Evolutionary conservation across 2,329 filamentous ascomycete genomes (phyloP), one percentile per base, ranked within the genome.

Genomic region (Dactylellina drechsleri): DNA sequence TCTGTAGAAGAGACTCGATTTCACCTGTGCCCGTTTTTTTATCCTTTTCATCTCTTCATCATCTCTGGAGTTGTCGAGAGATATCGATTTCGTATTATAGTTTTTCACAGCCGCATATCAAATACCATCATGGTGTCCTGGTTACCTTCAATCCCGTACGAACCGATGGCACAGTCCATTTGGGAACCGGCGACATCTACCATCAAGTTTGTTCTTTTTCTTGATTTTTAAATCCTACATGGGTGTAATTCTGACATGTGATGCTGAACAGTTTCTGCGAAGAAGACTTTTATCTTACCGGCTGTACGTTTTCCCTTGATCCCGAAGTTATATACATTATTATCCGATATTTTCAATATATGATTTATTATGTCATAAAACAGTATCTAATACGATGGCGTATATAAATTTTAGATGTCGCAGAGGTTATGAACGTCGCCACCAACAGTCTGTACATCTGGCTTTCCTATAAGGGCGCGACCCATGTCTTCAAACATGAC

Each of bases 371-470:
- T 47, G 4, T 23, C 4, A 23, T 23, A 23, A 4, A 23, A 23
- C 23, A 23, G 4, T 23, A 15, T 47, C 43, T 47, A 23, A 52
- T 13, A 23, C 23, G n/a, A 8, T 20, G 47, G 10, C 18, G 13
- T 16, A 16, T 4, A n/a, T 5, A 15, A 1, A 47, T 47, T 47
- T 18, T 40, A 77, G 77, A 76, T 59, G 82, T 77, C 76, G 78
- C 78, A 53, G 79, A 80, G 68, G 73, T 81, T 18, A 79, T 83
- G 73, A 83, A 91, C 82, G 91, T 92, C 2, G 79, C 93, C 36
- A 97, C 92, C 40, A 97, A 97, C 81, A 81, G 91, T 2, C 83
- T 95, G 23, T 97, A 97, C 82, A 85, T 96, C 78, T 91, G 86
- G 81, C 86, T 96, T 18, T 92, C 92, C 6, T 83, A 88, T 77